Conservation (phyloP, 1,284 basidiomycete species). For the Pyrrhoderma noxium region DNA sequence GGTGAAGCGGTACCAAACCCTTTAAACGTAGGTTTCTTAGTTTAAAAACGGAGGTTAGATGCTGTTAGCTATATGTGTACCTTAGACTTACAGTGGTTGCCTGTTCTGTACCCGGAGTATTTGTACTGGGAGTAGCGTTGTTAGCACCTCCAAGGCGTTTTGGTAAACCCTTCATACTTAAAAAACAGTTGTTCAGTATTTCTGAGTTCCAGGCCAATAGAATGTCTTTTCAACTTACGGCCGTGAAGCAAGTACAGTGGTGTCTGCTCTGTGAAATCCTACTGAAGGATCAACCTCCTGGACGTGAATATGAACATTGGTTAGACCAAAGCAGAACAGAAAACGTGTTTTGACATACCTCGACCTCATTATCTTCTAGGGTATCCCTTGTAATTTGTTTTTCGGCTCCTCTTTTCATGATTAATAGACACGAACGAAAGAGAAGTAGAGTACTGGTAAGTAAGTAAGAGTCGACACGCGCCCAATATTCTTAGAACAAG, state of each 20-base stretch:
- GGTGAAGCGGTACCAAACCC: conserved; percentile 12
- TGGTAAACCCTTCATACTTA: conserved; percentile 20
- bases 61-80: too few species aligned
- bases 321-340: background rate
- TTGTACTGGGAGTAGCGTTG: conserved; percentile 4
- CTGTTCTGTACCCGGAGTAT: too few species aligned
- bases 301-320: background rate
- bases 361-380: conserved; percentile 24
- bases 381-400: conserved; percentile 33
- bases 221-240: conserved; percentile 16
- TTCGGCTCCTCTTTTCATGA: conserved; percentile 32
- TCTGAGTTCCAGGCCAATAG: background rate
- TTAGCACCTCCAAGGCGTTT: conserved; percentile 16
- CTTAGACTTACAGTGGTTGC: too few species aligned
- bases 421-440: too few species aligned
- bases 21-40: too few species aligned
- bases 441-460: too few species aligned
- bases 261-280: conserved; percentile 21
- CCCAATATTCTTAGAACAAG: too few species aligned
- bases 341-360: conserved; percentile 2
- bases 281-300: conserved; percentile 15
- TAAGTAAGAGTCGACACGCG: too few species aligned
- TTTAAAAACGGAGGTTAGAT: too few species aligned
- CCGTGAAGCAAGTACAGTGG: conserved; percentile 19
- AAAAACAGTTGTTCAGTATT: background rate